A percentile compares a stretch with the other conserved stretches of the same genome.
Conservation (phyloP, 306 rosid genomes). For the Trifolium repens region DNA sequence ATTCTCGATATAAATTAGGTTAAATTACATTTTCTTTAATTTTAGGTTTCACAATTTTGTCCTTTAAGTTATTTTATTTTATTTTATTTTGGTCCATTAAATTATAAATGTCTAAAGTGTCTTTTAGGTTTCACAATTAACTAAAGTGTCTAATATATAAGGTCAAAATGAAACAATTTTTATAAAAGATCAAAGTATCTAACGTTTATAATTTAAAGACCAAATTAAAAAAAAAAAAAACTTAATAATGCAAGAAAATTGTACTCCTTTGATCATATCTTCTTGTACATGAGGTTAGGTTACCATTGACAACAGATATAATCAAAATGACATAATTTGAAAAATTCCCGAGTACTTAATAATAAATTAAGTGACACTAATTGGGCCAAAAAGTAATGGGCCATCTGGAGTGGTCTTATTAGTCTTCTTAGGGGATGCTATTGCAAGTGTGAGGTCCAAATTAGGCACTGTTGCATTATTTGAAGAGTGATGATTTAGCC, state of each 20-base stretch:
- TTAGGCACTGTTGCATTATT: slow-evolving; percentile 43
- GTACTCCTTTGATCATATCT: slow-evolving; percentile 32
- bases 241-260: slow-evolving; percentile 9
- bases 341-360: background rate
- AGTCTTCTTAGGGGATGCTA: slow-evolving; percentile 31
- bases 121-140: too few species aligned
- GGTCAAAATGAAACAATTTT: too few species aligned
- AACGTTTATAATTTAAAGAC: too few species aligned
- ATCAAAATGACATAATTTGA: background rate
- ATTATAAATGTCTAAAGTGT: too few species aligned
- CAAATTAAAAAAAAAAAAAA: too few species aligned
- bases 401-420: background rate
- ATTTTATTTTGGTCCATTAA: too few species aligned
- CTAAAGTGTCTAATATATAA: too few species aligned
- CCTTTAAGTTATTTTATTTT: too few species aligned
- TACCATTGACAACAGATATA: slow-evolving; percentile 30
- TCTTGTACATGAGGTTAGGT: slow-evolving; percentile 33
- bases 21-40: too few species aligned
- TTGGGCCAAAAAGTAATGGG: slow-evolving; percentile 56
- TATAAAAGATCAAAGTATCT: too few species aligned
- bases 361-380: slow-evolving; percentile 55
- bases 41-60: too few species aligned
- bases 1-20: too few species aligned
- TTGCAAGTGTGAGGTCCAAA: slow-evolving; percentile 82
- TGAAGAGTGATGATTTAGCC: slow-evolving; percentile 36